These are phyloP conservation scores for Stephanodiscus minutulus DNA, from an alignment of 108 stramenopile genomes.

Conservation along the genomic window DNA sequence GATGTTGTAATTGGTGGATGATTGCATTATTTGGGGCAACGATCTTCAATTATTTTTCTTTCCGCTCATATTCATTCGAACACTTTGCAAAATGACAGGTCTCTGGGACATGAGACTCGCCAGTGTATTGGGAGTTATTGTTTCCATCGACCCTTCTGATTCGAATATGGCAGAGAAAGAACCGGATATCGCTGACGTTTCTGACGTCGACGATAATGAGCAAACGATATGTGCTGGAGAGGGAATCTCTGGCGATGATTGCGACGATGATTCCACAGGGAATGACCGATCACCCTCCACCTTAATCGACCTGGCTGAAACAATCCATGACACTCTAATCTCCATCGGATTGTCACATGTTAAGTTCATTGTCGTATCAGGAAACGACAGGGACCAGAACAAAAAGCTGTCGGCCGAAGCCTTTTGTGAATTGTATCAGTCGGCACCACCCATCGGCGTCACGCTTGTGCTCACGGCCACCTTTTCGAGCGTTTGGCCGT, in stretches of 20 bases:
- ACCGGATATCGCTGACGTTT: slow-evolving; percentile 7
- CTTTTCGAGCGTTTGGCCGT: slow-evolving; percentile 44
- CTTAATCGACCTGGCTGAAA: slow-evolving; percentile 32
- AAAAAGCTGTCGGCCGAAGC: slow-evolving; percentile 34
- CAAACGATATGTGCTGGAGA: not conserved
- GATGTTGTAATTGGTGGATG: no score
- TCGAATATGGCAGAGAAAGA: not conserved
- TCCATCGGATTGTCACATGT: slow-evolving; percentile 45
- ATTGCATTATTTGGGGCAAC: no score
- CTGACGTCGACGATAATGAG: slow-evolving; percentile 12
- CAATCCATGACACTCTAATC: slow-evolving; percentile 35
- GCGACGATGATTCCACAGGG: not conserved
- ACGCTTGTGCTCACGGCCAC: slow-evolving; percentile 47
- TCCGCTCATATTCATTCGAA: no score
- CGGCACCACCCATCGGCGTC: slow-evolving; percentile 48
- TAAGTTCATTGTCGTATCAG: slow-evolving; percentile 40
- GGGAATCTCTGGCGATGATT: not conserved
- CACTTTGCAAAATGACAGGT: no score
- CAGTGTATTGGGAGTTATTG: slow-evolving; percentile 45
- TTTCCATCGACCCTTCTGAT: slow-evolving; percentile 43
- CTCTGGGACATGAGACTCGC: slow-evolving; percentile 53
- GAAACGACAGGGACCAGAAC: slow-evolving; percentile 33
- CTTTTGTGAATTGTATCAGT: slow-evolving; percentile 35
- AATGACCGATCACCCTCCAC: slow-evolving; percentile 30
- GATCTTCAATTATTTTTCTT: no score